These are phyloP conservation scores for Colletotrichum sp. DNA, from an alignment of 2,329 filamentous ascomycete genomes.

Conservation along the genomic window DNA sequence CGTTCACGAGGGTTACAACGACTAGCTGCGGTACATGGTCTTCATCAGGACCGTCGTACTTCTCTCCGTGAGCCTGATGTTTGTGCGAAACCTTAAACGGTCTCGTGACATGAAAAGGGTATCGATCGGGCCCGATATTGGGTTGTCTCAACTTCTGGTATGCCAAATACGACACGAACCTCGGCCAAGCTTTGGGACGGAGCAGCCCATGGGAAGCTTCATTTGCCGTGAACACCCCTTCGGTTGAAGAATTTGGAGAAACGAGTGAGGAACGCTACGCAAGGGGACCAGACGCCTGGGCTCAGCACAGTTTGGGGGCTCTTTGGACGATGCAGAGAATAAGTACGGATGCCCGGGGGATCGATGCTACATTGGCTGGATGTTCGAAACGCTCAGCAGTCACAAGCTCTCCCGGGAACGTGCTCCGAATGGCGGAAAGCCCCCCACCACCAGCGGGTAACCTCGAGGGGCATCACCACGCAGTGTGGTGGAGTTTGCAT, in stretches of 20 bases:
- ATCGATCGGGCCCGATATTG: neutral
- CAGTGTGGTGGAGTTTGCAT: neutral
- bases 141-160: neutral
- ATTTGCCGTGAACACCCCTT: neutral
- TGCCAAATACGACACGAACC: neutral
- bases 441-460: neutral
- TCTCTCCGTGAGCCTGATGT: neutral
- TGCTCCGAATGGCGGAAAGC: neutral
- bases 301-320: neutral
- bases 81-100: neutral
- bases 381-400: constrained; percentile 9
- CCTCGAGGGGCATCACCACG: neutral
- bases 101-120: neutral
- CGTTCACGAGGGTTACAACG: neutral
- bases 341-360: neutral
- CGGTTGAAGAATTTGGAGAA: neutral
- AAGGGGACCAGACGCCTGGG: neutral
- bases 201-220: constrained; percentile 1
- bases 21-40: neutral
- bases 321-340: neutral
- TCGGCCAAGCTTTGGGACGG: constrained; percentile 1
- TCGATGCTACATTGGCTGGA: constrained; percentile 3
- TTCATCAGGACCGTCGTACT: neutral
- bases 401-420: neutral
- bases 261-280: neutral